Percentiles rank a stretch among this genome's conserved stretches.
Conservation (phyloP, 352 stramenopile genomes). For the Pythium scleroteichum region DNA sequence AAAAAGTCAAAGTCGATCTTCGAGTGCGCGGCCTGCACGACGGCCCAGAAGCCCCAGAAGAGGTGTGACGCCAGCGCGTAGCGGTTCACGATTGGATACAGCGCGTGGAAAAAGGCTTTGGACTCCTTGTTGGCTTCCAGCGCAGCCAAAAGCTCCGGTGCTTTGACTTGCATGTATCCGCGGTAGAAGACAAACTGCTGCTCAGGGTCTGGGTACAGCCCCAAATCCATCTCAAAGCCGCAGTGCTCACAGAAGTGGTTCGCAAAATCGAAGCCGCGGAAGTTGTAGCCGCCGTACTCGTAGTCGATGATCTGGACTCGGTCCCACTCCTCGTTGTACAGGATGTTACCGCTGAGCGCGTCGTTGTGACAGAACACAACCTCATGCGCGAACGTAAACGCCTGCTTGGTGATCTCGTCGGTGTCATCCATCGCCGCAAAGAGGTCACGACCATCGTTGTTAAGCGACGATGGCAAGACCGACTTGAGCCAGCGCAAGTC, state of each 20-base stretch:
- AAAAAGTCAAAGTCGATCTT: conserved; percentile 92
- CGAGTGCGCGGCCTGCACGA: conserved; percentile 90
- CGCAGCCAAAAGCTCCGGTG: conserved; percentile 58
- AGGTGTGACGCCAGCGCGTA: conserved; percentile 91
- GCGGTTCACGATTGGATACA: conserved; percentile 84
- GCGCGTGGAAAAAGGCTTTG: conserved; percentile 81
- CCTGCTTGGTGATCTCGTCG: conserved; percentile 79
- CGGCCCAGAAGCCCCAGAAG: conserved; percentile 94
- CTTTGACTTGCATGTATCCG: conserved; percentile 75
- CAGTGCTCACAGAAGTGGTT: conserved; percentile 96
- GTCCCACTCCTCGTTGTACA: conserved; percentile 74
- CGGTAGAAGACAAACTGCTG: conserved; percentile 88
- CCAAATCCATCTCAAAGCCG: conserved; percentile 92
- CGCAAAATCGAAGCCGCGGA: conserved; percentile 92
- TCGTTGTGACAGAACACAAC: conserved; percentile 95
- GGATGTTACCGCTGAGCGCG: conserved; percentile 86
- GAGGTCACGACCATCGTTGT: conserved; percentile 63
- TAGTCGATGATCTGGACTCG: conserved; percentile 95
- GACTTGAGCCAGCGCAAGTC: conserved; percentile 85
- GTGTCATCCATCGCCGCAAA: conserved; percentile 41
- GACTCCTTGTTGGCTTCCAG: conserved; percentile 71
- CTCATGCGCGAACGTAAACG: conserved; percentile 72
- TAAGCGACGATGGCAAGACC: conserved; percentile 73
- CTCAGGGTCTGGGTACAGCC: conserved; percentile 76
- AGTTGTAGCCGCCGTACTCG: conserved; percentile 95